Evolutionary conservation across 306 rosid species (phyloP).

Genomic region (peach (Prunus persica)): Prunus_persica_NCBIv2 NC_034009.1:15211501-15212000

Average conservation of each 20-base stretch:
- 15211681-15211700: neutral
- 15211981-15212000: conserved; percentile 93
- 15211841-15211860: neutral
- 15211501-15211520: neutral
- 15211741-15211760: neutral
- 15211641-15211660: neutral
- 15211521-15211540: no score
- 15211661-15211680: neutral
- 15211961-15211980: conserved; percentile 68
- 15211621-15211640: neutral
- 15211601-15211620: neutral
- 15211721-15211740: neutral
- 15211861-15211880: conserved; percentile 22
- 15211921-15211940: conserved; percentile 73
- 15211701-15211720: neutral
- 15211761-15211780: neutral
- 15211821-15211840: neutral
- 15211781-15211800: neutral
- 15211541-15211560: neutral
- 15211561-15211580: neutral
- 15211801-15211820: neutral
- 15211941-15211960: conserved; percentile 59
- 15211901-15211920: conserved; percentile 79
- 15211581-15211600: neutral
- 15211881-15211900: conserved; percentile 98